Evolutionary conservation across 2,329 filamentous ascomycete genomes (phyloP).

Genomic region (Colletotrichum horii): DNA sequence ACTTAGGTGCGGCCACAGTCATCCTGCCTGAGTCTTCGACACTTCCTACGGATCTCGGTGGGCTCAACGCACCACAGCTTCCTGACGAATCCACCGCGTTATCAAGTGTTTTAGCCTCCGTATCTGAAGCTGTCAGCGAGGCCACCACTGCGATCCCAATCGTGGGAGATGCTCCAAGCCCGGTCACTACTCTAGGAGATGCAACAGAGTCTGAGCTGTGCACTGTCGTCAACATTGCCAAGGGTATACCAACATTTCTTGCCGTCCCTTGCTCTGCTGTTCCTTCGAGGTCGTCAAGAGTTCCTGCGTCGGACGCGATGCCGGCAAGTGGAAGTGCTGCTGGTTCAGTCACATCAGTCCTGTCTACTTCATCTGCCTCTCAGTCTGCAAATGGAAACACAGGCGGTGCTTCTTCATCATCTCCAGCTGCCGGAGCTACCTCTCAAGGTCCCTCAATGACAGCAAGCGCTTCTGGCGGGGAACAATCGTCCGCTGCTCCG

Average conservation of each 20-base stretch:
- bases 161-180: not conserved
- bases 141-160: not conserved
- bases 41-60: not conserved
- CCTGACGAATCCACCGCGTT: not conserved
- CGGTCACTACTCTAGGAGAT: not conserved
- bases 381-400: rapidly evolving
- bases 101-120: not conserved
- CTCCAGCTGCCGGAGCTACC: not conserved
- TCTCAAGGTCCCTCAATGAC: not conserved
- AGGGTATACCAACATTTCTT: not conserved
- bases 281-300: not conserved
- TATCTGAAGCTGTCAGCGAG: not conserved
- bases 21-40: not conserved
- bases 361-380: not conserved
- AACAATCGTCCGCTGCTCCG: not conserved
- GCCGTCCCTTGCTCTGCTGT: not conserved
- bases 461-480: not conserved
- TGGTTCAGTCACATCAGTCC: not conserved
- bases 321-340: not conserved
- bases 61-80: conserved; percentile 2
- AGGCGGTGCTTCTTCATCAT: not conserved
- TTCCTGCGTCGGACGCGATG: not conserved
- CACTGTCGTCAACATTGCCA: not conserved
- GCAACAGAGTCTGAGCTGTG: not conserved
- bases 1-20: not conserved